Evolutionary conservation across 768 basidiomycete species (phyloP), one percentile per base, ranked within the genome.

Genomic region (Lactarius hatsudake): DNA sequence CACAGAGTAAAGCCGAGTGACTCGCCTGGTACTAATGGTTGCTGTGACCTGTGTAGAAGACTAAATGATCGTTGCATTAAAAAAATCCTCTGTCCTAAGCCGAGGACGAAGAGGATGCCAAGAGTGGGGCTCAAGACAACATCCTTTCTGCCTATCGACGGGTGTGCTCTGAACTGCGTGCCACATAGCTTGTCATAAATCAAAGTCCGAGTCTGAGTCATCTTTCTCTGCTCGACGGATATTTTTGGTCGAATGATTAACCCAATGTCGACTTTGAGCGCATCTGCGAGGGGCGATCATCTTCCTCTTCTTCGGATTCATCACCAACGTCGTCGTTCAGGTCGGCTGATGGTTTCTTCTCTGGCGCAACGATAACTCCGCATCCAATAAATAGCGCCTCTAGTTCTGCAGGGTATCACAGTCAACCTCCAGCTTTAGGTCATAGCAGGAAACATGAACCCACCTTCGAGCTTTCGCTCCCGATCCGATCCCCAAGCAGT

Each of bases 401-500:
- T 40, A 94, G 82, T 74, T 90, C 89, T 91, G 72, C 32, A 55
- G 38, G 53, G 20, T 38, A 38, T 40, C 23, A 54, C 42, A 56
- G 53, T 55, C 66, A 59, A 67, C 3, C 8, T 53, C 23, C 23
- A 10, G 32, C 23, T 36, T 43, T 7, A 38, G 30, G 66, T n/a
- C 61, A n/a, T 38, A 43, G 69, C 54, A 61, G 64, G 54, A n/a
- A 64, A 32, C 18, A 40, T 32, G 30, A 6, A 45, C 56, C 45
- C 72, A 94, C 96, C 96, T 81, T 93, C 87, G 10, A 90, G 78
- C 18, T 80, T 82, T 56, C 92, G 85, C 69, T 94, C 90, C 70
- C 82, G 80, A 66, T 94, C 92, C 7, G 87, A 88, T 17, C 90
- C 91, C 89, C 93, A 93, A 2, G 92, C 85, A 5, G 93, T 81